These are phyloP conservation scores for Colletotrichum sp. DNA, from an alignment of 2,329 filamentous ascomycete species.

Conservation along the genomic window DNA sequence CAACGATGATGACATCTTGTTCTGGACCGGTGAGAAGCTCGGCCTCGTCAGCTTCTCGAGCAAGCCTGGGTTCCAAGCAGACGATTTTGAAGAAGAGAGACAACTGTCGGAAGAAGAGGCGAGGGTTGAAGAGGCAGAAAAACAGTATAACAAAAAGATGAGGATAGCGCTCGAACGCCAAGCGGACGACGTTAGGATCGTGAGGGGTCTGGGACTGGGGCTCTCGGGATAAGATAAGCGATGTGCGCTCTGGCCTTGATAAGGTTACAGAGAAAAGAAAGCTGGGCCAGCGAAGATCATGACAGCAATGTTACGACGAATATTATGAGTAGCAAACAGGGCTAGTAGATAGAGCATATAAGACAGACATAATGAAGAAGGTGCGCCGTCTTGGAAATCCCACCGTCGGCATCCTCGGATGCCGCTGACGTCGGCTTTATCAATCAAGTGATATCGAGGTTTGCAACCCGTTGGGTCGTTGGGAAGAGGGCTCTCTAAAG, in stretches of 20 bases:
- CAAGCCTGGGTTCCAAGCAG: conserved; percentile 50
- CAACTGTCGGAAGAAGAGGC: conserved; percentile 50
- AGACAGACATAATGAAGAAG: not conserved
- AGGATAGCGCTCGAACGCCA: conserved; percentile 76
- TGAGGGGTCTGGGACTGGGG: conserved; percentile 63
- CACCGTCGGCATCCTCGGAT: too few species aligned
- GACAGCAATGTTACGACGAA: not conserved
- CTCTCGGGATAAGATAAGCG: not conserved
- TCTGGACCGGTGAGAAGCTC: conserved; percentile 89
- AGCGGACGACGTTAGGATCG: conserved; percentile 79
- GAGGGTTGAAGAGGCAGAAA: conserved; percentile 60
- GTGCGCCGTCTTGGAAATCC: not conserved
- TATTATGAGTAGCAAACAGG: not conserved
- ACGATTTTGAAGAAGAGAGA: conserved; percentile 56
- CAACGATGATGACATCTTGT: conserved; percentile 72
- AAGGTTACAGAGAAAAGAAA: not conserved
- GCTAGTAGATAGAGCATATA: not conserved
- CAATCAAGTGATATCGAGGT: not conserved
- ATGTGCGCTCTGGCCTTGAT: not conserved
- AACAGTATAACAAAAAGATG: conserved; percentile 73
- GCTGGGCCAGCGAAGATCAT: not conserved
- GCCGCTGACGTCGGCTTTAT: not conserved
- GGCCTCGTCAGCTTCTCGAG: conserved; percentile 73
- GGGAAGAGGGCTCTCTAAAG: not conserved
- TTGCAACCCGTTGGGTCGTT: not conserved